Evolutionary conservation across 2,329 filamentous ascomycete species (phyloP), one percentile per base, ranked within the genome.

Genomic region (Cytospora paraplurivora): DNA sequence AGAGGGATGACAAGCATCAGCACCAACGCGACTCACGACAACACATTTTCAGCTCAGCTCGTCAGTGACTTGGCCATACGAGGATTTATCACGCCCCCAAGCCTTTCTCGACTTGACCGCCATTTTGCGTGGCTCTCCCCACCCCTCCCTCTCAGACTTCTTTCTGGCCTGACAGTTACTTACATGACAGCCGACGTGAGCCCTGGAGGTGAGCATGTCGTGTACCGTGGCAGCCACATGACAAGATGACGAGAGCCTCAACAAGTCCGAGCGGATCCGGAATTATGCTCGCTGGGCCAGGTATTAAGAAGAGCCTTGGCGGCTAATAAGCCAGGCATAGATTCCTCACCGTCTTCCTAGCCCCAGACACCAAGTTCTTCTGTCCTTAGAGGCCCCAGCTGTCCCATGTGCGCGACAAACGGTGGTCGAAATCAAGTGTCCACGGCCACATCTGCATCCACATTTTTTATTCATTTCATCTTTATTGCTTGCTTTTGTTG

Each of bases 161-260:
- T 37, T 37, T 21, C 8, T 21, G n/a, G 19, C 44, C 44, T 17
- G 44, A 47, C 3, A 47, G 2, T 11, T 47, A 21, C 19, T 27
- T 27, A 56, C 19, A 10, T 27, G 34, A 56, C 19, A 10, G 41
- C 33, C 35, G 33, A 32, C 52, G 54, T 63, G 61, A 66, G 27
- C 27, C 27, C 27, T 27, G 27, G 27, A 27, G 51, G 56, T 61
- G 44, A 66, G 61, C 61, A 47, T 63, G 61, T 34, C 27, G 61
- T 66, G 64, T 34, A 63, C 53, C 61, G 37, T 50, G 35, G 38
- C 51, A 49, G 35, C 53, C 32, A 47, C 55, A 58, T 27, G 37
- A 56, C 52, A 66, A 60, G 60, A 66, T 63, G 61, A 60, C 61
- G 64, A 59, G 61, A 66, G 56, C 52, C 53, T 60, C 49, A 50